Conservation (phyloP, 108 stramenopile genomes). For the Skeletonema grethae region DNA sequence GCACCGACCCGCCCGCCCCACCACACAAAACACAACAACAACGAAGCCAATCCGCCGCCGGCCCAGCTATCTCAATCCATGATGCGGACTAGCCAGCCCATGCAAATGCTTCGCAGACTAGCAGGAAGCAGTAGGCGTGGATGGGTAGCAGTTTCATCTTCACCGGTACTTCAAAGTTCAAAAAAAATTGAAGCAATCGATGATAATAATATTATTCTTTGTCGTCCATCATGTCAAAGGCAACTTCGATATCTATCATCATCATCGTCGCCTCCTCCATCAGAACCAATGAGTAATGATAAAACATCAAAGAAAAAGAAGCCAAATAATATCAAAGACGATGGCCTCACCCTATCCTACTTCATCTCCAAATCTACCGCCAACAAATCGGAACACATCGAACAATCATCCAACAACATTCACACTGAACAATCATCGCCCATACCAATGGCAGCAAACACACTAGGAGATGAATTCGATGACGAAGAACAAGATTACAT, state of each 20-base stretch:
- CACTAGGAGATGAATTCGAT: slow-evolving; percentile 36
- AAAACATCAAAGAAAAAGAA: not conserved
- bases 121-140: too few relatives aligned
- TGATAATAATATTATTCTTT: not conserved
- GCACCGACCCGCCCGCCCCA: too few relatives aligned
- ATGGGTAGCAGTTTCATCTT: too few relatives aligned
- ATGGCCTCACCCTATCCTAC: slow-evolving; percentile 37
- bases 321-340: not conserved
- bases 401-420: not conserved
- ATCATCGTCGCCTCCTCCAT: not conserved
- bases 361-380: slow-evolving; percentile 24
- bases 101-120: too few relatives aligned
- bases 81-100: too few relatives aligned
- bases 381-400: not conserved
- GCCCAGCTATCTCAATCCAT: too few relatives aligned
- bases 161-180: too few relatives aligned
- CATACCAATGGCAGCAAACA: slow-evolving; percentile 22
- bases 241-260: not conserved
- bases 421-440: not conserved
- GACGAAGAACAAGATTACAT: slow-evolving; percentile 13
- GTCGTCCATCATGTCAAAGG: not conserved
- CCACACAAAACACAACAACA: too few relatives aligned
- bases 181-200: not conserved
- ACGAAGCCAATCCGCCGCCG: too few relatives aligned
- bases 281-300: not conserved